Percentiles rank a stretch among this genome's conserved stretches.
phyloP scores from a whole-genome alignment of 1,284 basidiomycete genomes.

The Naganishia liquefaciens region DNA sequence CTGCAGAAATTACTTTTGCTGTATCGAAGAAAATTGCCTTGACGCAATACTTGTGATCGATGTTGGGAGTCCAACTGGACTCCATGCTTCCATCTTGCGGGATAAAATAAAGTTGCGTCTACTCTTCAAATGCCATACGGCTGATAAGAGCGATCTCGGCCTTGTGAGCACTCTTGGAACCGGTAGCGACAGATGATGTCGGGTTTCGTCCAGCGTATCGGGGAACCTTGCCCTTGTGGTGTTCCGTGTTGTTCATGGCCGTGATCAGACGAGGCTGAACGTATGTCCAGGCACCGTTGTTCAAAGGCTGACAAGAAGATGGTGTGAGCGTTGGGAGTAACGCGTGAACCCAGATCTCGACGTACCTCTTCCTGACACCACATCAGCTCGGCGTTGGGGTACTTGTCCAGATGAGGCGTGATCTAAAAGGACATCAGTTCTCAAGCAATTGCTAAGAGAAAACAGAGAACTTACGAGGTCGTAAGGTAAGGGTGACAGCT shows the following conservation, averaged over 20 bases:
- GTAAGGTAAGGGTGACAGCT: constrained; percentile 94
- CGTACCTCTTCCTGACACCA: constrained; percentile 76
- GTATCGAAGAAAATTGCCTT: constrained; percentile 13
- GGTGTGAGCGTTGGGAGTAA: constrained; percentile 6
- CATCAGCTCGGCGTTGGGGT: constrained; percentile 87
- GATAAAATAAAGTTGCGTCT: neutral
- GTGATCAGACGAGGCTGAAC: constrained; percentile 84
- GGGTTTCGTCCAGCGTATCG: constrained; percentile 83
- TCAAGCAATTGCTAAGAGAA: neutral
- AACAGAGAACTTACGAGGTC: constrained; percentile 64
- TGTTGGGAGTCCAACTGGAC: neutral
- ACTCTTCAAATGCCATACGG: constrained; percentile 50
- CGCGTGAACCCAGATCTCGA: neutral
- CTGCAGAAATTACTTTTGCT: constrained; percentile 29
- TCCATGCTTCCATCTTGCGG: neutral
- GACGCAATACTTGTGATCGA: constrained; percentile 4
- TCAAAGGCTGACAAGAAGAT: constrained; percentile 76
- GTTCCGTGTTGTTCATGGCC: constrained; percentile 70
- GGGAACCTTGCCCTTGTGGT: constrained; percentile 88
- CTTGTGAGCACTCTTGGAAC: constrained; percentile 67
- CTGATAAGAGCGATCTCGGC: constrained; percentile 78
- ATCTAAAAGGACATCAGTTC: constrained; percentile 56
- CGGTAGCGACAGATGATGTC: constrained; percentile 66
- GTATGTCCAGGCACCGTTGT: constrained; percentile 92
- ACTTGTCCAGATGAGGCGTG: constrained; percentile 87